A percentile compares a stretch with the other conserved stretches of the same genome.
These are phyloP conservation scores for Trametes meyenii DNA, from an alignment of 768 basidiomycete species.

Conservation along the genomic window DNA sequence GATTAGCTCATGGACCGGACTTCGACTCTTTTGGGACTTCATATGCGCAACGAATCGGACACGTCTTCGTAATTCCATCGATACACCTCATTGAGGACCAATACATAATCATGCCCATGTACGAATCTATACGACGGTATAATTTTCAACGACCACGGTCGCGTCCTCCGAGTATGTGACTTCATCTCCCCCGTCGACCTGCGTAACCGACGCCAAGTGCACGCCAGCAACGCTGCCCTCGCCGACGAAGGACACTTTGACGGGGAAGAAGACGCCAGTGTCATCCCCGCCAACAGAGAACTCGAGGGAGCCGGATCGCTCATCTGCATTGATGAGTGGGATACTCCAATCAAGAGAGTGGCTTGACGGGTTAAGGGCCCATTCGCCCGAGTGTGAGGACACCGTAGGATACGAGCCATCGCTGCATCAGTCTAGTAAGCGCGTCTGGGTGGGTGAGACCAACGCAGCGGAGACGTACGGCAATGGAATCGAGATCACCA, in stretches of 20 bases:
- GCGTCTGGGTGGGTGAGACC: not conserved
- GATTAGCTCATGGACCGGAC: constrained; percentile 12
- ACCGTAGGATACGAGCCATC: constrained; percentile 86
- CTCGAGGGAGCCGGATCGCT: constrained; percentile 84
- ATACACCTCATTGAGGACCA: constrained; percentile 16
- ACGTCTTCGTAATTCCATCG: constrained; percentile 3
- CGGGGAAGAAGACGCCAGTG: constrained; percentile 87
- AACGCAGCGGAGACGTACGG: constrained; percentile 60
- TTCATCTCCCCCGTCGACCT: constrained; percentile 51
- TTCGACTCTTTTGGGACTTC: constrained; percentile 12
- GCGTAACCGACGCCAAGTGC: constrained; percentile 59
- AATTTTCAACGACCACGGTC: constrained; percentile 51
- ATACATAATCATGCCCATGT: constrained; percentile 20
- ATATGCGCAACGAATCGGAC: constrained; percentile 6
- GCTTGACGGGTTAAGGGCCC: constrained; percentile 78
- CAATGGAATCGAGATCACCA: constrained; percentile 89
- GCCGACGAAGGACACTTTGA: constrained; percentile 78
- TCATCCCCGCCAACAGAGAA: constrained; percentile 90
- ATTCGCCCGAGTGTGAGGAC: constrained; percentile 73
- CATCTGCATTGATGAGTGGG: constrained; percentile 61
- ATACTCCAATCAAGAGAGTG: constrained; percentile 89
- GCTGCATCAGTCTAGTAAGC: constrained; percentile 38
- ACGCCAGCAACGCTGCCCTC: constrained; percentile 83
- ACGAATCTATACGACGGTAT: constrained; percentile 42
- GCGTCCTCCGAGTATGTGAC: constrained; percentile 57